Percentiles rank a stretch among this genome's conserved stretches.
Conservation (phyloP, 768 basidiomycete genomes). For the Auricularia sp. region DNA sequence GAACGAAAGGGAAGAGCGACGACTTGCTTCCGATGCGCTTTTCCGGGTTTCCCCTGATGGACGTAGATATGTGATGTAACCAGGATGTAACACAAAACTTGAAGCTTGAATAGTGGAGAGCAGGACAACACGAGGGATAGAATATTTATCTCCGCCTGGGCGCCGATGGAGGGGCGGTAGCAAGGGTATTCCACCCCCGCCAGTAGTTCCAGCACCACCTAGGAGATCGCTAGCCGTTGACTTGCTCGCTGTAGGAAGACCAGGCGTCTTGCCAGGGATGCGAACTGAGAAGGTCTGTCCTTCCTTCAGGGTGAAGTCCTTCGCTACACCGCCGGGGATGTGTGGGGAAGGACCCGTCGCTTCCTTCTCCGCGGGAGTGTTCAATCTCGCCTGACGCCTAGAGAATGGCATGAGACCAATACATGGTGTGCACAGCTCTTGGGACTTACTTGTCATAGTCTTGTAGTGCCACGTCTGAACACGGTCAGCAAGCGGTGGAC, state of each 20-base stretch:
- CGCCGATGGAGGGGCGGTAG: constrained; percentile 57
- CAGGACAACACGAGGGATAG: no score
- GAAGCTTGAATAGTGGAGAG: no score
- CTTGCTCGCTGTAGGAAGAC: constrained; percentile 10
- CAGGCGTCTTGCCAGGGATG: constrained; percentile 59
- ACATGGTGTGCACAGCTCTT: neutral
- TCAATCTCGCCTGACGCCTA: constrained; percentile 18
- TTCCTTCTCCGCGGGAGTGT: constrained; percentile 34
- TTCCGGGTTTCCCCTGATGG: no score
- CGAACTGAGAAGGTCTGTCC: constrained; percentile 88
- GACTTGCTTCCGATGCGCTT: no score
- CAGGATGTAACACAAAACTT: no score
- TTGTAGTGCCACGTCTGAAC: constrained; percentile 69
- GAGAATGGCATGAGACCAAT: neutral
- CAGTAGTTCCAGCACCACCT: constrained; percentile 19
- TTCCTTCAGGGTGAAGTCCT: constrained; percentile 89
- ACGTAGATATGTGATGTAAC: no score
- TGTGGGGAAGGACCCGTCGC: constrained; percentile 47
- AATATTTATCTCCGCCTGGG: no score
- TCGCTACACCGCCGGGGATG: constrained; percentile 70
- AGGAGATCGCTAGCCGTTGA: constrained; percentile 21
- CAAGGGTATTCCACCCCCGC: constrained; percentile 49
- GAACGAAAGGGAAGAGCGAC: no score
- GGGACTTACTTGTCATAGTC: constrained; percentile 69
- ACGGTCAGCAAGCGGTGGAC: constrained; percentile 6